Conservation (phyloP, 192 early-diverging fungal genomes). For the Coemansia pectinata region DNA sequence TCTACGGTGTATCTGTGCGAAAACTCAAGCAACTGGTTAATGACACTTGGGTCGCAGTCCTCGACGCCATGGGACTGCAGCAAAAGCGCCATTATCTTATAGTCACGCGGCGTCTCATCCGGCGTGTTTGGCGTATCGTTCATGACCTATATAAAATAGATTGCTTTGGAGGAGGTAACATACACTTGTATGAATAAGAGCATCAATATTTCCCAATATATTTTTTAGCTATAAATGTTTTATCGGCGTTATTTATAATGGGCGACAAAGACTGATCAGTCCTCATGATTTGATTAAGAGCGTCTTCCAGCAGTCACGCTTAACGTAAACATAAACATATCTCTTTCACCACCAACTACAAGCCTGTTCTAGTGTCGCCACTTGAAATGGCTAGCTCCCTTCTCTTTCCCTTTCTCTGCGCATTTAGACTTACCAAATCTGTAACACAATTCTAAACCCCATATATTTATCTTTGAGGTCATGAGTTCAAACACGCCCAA, state of each 20-base stretch:
- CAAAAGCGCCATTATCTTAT: slow-evolving; percentile 83
- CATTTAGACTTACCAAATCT: background rate
- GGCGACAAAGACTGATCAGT: background rate
- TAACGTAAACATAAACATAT: slow-evolving; percentile 25
- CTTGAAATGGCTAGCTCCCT: background rate
- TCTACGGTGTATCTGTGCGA: slow-evolving; percentile 89
- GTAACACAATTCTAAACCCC: background rate
- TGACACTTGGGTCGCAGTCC: slow-evolving; percentile 89
- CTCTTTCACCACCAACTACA: background rate
- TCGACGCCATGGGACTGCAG: slow-evolving; percentile 81
- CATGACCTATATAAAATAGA: slow-evolving; percentile 16
- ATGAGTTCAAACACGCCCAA: slow-evolving; percentile 30
- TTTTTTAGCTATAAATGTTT: background rate
- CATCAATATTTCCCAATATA: background rate
- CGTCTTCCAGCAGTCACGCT: background rate
- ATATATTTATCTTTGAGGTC: background rate
- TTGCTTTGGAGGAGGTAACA: background rate
- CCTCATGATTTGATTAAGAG: background rate
- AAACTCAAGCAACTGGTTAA: slow-evolving; percentile 92
- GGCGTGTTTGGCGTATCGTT: slow-evolving; percentile 48
- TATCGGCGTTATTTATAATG: background rate
- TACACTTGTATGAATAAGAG: background rate
- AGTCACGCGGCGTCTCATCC: slow-evolving; percentile 58
- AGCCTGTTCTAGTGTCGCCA: background rate
- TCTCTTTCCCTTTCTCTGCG: background rate